Evolutionary conservation across 148 eudicot genomes (phyloP).

Genomic region (Rhododendron ovatum): DNA sequence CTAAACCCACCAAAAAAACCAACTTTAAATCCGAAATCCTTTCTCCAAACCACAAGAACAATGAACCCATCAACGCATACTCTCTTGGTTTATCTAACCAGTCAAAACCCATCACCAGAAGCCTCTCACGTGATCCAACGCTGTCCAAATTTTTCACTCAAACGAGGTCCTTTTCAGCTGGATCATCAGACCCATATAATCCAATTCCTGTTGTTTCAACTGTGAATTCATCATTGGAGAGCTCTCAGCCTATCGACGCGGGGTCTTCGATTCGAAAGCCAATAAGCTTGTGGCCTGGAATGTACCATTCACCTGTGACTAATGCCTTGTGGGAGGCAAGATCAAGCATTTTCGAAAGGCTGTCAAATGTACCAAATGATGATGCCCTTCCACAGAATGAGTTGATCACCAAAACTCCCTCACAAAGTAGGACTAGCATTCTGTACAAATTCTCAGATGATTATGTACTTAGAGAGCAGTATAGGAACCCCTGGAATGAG

Average conservation of each 20-base stretch:
- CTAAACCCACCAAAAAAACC: constrained; percentile 19
- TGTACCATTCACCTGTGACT: constrained; percentile 88
- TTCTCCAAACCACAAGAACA: not conserved
- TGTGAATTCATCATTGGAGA: constrained; percentile 16
- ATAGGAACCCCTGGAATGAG: constrained; percentile 86
- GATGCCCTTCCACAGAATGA: constrained; percentile 24
- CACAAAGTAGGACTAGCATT: constrained; percentile 62
- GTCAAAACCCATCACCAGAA: constrained; percentile 15
- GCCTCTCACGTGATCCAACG: not conserved
- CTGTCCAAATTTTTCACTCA: constrained; percentile 4
- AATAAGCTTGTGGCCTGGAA: constrained; percentile 84
- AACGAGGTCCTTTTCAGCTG: constrained; percentile 20
- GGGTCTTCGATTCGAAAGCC: constrained; percentile 73
- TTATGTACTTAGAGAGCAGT: constrained; percentile 76
- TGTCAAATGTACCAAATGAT: constrained; percentile 12
- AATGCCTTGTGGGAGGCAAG: constrained; percentile 94
- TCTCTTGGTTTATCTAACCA: constrained; percentile 1
- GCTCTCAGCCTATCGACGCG: constrained; percentile 52
- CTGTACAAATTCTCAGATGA: constrained; percentile 62
- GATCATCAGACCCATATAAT: constrained; percentile 8
- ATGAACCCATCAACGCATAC: constrained; percentile 5
- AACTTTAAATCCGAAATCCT: not conserved
- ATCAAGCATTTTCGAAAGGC: constrained; percentile 49
- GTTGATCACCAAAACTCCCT: constrained; percentile 49
- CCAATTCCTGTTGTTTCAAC: constrained; percentile 6